A percentile compares a stretch with the other conserved stretches of the same genome.
Evolutionary conservation across 2,329 filamentous ascomycete species (phyloP).

Genomic region (Neocatenulostroma microsporum): DNA sequence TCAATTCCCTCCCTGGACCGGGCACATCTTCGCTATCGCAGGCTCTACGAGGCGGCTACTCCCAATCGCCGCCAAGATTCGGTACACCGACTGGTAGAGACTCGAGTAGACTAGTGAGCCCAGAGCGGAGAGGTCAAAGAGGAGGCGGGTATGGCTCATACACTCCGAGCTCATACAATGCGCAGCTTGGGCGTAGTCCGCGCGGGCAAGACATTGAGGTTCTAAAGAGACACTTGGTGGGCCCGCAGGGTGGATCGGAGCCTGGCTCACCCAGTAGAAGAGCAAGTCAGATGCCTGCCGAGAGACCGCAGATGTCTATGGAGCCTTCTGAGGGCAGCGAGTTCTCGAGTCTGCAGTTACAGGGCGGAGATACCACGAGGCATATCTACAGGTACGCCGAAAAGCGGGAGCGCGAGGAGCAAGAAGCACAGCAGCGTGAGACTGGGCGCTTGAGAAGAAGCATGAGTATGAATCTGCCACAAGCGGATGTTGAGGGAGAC

Average conservation of each 20-base stretch:
- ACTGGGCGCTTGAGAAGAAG: constrained; percentile 62
- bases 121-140: constrained; percentile 47
- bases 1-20: constrained; percentile 60
- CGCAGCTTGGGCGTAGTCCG: constrained; percentile 38
- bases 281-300: constrained; percentile 18
- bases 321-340: constrained; percentile 57
- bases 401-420: constrained; percentile 73
- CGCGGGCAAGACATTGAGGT: constrained; percentile 84
- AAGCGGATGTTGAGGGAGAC: constrained; percentile 63
- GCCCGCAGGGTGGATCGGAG: constrained; percentile 39
- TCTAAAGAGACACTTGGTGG: constrained; percentile 78
- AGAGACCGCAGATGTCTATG: constrained; percentile 16
- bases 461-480: constrained; percentile 68
- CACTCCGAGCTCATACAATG: constrained; percentile 53
- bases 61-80: constrained; percentile 61
- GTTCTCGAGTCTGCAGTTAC: constrained; percentile 86
- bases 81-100: constrained; percentile 40
- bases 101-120: constrained; percentile 45
- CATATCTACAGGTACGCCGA: constrained; percentile 97
- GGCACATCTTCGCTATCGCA: constrained; percentile 82
- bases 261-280: constrained; percentile 22
- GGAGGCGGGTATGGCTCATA: constrained; percentile 85
- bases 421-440: constrained; percentile 55
- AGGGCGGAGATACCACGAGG: constrained; percentile 89
- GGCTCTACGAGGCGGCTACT: constrained; percentile 69